Percentiles rank a stretch among this genome's conserved stretches.
Conservation (phyloP, 768 basidiomycete species). For the Coprinopsis cinerea region DNA sequence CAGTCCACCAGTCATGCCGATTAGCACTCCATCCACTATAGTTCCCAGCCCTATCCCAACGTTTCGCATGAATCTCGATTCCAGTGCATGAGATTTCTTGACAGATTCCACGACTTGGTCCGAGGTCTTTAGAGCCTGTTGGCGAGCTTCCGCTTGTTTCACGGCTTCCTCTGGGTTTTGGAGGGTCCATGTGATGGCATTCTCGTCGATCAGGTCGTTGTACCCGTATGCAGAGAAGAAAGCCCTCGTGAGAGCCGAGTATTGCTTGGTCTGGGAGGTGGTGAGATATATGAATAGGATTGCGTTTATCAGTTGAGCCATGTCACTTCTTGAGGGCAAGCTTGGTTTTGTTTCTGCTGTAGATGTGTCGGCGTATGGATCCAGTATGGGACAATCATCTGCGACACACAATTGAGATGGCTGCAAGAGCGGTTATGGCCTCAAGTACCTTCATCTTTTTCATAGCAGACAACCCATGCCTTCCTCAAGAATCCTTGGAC, state of each 20-base stretch:
- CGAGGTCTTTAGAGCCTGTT: background rate
- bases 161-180: slow-evolving; percentile 44
- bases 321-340: slow-evolving; percentile 30
- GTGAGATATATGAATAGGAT: slow-evolving; percentile 48
- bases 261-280: slow-evolving; percentile 30
- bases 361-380: slow-evolving; percentile 40
- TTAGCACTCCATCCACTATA: slow-evolving; percentile 47
- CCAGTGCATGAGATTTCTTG: slow-evolving; percentile 35
- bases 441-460: slow-evolving; percentile 12
- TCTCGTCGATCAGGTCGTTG: slow-evolving; percentile 35
- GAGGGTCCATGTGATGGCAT: slow-evolving; percentile 36
- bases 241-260: slow-evolving; percentile 44
- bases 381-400: slow-evolving; percentile 39
- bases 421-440: background rate
- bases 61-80: slow-evolving; percentile 34
- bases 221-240: slow-evolving; percentile 33
- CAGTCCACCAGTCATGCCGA: slow-evolving; percentile 55
- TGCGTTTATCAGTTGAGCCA: slow-evolving; percentile 41
- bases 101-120: slow-evolving; percentile 27
- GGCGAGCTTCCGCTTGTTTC: slow-evolving; percentile 34
- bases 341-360: slow-evolving; percentile 29
- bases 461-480: slow-evolving; percentile 37
- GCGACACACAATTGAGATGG: background rate
- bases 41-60: slow-evolving; percentile 48
- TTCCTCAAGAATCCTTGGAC: slow-evolving; percentile 36